Percentiles rank a stretch among this genome's conserved stretches.
phyloP scores from a whole-genome alignment of 768 basidiomycete species.

The Trametes maxima region DNA sequence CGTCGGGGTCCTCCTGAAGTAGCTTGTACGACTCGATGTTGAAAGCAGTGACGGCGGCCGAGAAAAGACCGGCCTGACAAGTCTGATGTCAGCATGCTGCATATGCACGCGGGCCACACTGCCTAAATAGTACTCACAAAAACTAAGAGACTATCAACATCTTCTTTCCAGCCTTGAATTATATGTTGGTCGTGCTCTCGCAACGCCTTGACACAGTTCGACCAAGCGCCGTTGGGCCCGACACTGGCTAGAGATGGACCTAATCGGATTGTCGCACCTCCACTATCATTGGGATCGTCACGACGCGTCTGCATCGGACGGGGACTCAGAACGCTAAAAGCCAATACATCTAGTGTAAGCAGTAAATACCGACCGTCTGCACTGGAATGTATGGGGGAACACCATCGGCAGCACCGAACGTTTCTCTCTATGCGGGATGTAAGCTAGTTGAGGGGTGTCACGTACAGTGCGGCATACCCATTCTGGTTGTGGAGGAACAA shows the following conservation, averaged over 20 bases:
- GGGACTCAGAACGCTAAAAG: too few relatives aligned
- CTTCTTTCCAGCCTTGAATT: constrained; percentile 20
- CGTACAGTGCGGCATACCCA: too few relatives aligned
- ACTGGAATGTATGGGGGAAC: too few relatives aligned
- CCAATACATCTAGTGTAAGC: too few relatives aligned
- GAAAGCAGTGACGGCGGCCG: constrained; percentile 24
- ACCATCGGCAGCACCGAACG: too few relatives aligned
- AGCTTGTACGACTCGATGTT: constrained; percentile 22
- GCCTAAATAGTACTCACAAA: constrained; percentile 1
- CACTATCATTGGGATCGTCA: neutral
- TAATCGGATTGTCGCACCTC: neutral
- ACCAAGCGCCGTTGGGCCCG: constrained; percentile 7
- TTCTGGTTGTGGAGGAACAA: too few relatives aligned
- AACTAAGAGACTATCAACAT: constrained; percentile 15
- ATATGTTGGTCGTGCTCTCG: constrained; percentile 15
- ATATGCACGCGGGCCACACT: neutral
- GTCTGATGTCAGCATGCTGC: neutral
- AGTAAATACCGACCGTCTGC: too few relatives aligned
- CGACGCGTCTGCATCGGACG: too few relatives aligned
- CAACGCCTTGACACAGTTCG: constrained; percentile 6
- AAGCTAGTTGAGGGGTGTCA: too few relatives aligned
- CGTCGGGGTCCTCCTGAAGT: constrained; percentile 14
- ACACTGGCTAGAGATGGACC: neutral
- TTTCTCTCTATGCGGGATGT: too few relatives aligned
- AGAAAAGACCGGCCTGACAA: constrained; percentile 21